Evolutionary conservation across 179 eudicot genomes (phyloP), one percentile per base, ranked within the genome.

Genomic region (Beta lomatogona): DNA sequence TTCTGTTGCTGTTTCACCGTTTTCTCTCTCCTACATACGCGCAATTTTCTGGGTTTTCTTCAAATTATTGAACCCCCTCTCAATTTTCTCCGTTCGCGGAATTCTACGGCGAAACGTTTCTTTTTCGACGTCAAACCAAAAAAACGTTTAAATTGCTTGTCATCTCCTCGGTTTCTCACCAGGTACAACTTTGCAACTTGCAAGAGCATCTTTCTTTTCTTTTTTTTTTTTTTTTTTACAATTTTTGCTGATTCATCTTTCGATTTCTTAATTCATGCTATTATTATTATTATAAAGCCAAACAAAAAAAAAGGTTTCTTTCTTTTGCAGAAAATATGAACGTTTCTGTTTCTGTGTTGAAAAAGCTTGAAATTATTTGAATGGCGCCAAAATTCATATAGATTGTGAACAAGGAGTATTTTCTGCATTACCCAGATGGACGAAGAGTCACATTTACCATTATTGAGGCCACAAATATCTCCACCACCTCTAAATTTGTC

Each of bases 391-490:
- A 86, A n/a, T 63, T 81, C 54, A 41, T 52, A 3, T 73, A 16
- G 15, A 41, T 3, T 50, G 10, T 44, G 53, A 9, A 48, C 4
- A 4, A 9, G 11, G 53, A 48, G 53, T 48, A 48, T 86, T 86
- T 87, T 74, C 75, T 65, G 68, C 61, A 74, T 0, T 36, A 81
- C 77, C 82, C 80, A 79, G 64, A 95, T 94, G 99, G 97, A 94
- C 14, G 88, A 87, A 73, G 98, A 95, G 19, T 94, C 93, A 3
- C 91, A 90, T 72, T 85, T 94, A 77, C 94, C 92, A 2, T 85
- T 81, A n/a, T 31, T 80, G 45, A 88, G 86, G 71, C 59, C 77
- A 21, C 90, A 86, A 19, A 55, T 84, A 50, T 82, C 86, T 4
- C 88, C 78, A 61, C 87, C 81, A 72, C 83, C 83, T 36, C 81